These are phyloP conservation scores for Suhomyces pyralidae DNA, from an alignment of 805 yeast genomes.

Conservation along the genomic window DNA sequence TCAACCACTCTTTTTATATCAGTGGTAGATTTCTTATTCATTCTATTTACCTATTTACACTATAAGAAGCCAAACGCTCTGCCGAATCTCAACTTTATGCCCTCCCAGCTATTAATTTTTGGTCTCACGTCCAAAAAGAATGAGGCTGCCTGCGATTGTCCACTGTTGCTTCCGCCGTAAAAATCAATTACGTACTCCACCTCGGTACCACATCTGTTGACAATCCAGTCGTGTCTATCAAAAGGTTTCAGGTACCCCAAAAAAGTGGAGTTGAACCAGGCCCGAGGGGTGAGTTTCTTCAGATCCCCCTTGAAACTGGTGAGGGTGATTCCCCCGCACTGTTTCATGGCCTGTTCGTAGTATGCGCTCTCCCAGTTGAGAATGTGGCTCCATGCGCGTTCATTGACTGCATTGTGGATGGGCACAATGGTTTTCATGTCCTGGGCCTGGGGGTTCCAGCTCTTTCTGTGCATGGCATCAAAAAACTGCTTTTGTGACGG, in stretches of 20 bases:
- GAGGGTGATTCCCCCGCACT: slow-evolving; percentile 81
- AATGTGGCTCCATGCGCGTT: slow-evolving; percentile 86
- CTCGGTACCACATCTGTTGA: slow-evolving; percentile 77
- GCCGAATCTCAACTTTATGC: slow-evolving; percentile 63
- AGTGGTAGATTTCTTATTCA: no score
- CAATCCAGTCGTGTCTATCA: slow-evolving; percentile 94
- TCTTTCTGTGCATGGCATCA: slow-evolving; percentile 89
- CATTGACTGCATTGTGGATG: slow-evolving; percentile 90
- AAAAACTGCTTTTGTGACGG: slow-evolving; percentile 94
- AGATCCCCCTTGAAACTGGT: slow-evolving; percentile 90
- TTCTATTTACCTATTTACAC: not conserved
- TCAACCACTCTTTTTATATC: no score
- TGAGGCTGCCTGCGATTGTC: slow-evolving; percentile 38
- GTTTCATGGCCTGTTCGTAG: slow-evolving; percentile 43
- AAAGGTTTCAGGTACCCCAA: slow-evolving; percentile 79
- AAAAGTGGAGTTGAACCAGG: slow-evolving; percentile 59
- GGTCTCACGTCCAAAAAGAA: slow-evolving; percentile 91
- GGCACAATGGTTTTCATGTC: slow-evolving; percentile 94
- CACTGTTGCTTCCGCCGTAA: slow-evolving; percentile 43
- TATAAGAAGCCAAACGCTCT: slow-evolving; percentile 51
- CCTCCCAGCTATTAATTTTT: slow-evolving; percentile 78
- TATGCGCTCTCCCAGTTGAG: slow-evolving; percentile 71
- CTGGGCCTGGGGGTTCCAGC: slow-evolving; percentile 74
- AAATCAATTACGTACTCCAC: slow-evolving; percentile 93
- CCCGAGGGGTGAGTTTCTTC: slow-evolving; percentile 82